phyloP scores from a whole-genome alignment of 345 rosid species.

The Sapria himalayana region DNA sequence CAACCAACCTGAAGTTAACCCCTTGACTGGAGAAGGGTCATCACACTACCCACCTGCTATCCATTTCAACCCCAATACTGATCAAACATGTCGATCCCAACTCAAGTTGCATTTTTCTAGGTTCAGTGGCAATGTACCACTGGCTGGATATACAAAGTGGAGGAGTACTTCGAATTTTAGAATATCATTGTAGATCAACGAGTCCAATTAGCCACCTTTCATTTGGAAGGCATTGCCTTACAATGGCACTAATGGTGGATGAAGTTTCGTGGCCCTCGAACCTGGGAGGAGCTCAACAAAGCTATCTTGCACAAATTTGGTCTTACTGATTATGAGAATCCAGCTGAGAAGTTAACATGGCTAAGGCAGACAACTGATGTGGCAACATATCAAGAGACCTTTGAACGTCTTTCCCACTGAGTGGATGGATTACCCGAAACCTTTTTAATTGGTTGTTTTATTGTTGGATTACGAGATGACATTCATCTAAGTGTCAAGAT shows the following conservation, averaged over 20 bases:
- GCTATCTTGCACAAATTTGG: not conserved
- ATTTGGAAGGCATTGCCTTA: not conserved
- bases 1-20: no score
- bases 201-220: not conserved
- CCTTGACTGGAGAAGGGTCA: no score
- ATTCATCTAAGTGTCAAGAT: not conserved
- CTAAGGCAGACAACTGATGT: not conserved
- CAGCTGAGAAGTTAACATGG: not conserved
- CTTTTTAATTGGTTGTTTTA: not conserved
- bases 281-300: not conserved
- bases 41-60: no score
- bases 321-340: not conserved
- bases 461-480: not conserved
- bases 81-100: no score
- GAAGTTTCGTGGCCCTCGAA: not conserved
- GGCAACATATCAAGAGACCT: not conserved
- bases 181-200: not conserved
- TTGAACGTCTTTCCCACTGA: not conserved
- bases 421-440: not conserved
- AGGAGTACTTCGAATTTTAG: not conserved
- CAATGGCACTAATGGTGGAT: conserved; percentile 1
- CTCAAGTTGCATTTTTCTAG: not conserved
- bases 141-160: not conserved
- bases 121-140: not conserved
- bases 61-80: no score